Conservation (phyloP, 1,139 yeast genomes). For the Nakaseomyces bracarensis region DNA sequence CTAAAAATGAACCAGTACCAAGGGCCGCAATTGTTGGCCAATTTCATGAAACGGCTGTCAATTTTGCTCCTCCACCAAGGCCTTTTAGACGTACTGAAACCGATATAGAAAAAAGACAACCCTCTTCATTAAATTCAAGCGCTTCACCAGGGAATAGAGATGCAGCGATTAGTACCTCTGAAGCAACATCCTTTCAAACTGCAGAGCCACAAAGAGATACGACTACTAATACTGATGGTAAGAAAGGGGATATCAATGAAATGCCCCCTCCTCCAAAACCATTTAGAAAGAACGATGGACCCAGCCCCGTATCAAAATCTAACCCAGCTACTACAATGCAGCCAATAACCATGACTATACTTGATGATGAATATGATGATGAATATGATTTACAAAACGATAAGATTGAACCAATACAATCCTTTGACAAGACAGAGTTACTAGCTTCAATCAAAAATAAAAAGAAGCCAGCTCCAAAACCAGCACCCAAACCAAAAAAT, state of each 20-base stretch:
- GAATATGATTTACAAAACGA: too few species aligned
- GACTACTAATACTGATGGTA: not conserved
- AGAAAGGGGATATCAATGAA: slow-evolving; percentile 7
- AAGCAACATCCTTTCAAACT: too few species aligned
- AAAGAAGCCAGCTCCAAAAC: slow-evolving; percentile 19
- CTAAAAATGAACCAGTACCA: not conserved
- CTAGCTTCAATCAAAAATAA: slow-evolving; percentile 2
- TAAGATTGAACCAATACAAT: too few species aligned
- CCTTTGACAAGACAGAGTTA: not conserved
- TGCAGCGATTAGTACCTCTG: too few species aligned
- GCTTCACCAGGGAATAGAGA: not conserved
- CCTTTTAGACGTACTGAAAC: slow-evolving; percentile 11
- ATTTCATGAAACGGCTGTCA: not conserved
- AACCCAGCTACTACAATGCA: slow-evolving; percentile 4
- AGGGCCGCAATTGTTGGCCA: not conserved
- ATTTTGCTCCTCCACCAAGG: slow-evolving; percentile 25
- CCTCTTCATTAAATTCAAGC: slow-evolving; percentile 9
- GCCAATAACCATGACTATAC: too few species aligned
- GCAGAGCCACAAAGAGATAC: too few species aligned
- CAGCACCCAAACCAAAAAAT: slow-evolving; percentile 25
- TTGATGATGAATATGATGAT: too few species aligned
- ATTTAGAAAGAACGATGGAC: slow-evolving; percentile 9
- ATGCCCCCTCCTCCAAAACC: slow-evolving; percentile 24
- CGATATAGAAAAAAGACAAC: not conserved
- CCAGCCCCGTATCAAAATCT: not conserved